phyloP scores from a whole-genome alignment of 2,329 filamentous ascomycete species.

The Penicillium capsulatum region DNA sequence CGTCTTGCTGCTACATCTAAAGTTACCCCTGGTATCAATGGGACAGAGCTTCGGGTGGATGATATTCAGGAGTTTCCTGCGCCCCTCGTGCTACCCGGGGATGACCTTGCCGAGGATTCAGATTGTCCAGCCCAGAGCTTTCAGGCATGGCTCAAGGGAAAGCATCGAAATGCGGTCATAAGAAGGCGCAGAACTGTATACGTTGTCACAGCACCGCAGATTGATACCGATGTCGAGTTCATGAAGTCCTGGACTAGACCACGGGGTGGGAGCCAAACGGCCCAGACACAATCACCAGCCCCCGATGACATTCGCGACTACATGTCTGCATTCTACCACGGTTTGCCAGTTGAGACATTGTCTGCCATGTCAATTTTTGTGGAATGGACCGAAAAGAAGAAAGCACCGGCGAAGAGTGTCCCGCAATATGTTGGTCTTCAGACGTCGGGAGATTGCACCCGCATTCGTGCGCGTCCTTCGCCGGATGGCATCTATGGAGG shows the following conservation, averaged over 20 bases:
- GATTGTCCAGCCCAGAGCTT: constrained; percentile 51
- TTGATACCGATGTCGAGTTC: constrained; percentile 34
- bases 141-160: constrained; percentile 47
- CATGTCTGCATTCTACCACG: constrained; percentile 52
- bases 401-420: not conserved
- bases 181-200: constrained; percentile 50
- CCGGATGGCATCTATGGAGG: constrained; percentile 45
- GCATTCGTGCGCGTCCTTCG: constrained; percentile 51
- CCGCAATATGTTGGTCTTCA: constrained; percentile 47
- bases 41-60: not conserved
- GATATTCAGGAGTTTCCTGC: constrained; percentile 47
- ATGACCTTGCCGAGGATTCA: constrained; percentile 55
- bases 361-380: constrained; percentile 40
- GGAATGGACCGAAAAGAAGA: constrained; percentile 35
- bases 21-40: too few relatives aligned
- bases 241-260: constrained; percentile 45
- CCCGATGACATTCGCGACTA: constrained; percentile 41
- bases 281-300: constrained; percentile 8
- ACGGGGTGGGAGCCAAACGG: constrained; percentile 17
- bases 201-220: constrained; percentile 46
- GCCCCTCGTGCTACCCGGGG: constrained; percentile 57
- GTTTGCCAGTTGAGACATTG: constrained; percentile 49
- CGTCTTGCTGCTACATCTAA: constrained; percentile 20
- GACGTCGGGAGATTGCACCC: constrained; percentile 37
- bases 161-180: constrained; percentile 50